Percentiles rank a stretch among this genome's conserved stretches.
Evolutionary conservation across 768 basidiomycete species (phyloP).

Genomic region (Suillus subaureus): DNA sequence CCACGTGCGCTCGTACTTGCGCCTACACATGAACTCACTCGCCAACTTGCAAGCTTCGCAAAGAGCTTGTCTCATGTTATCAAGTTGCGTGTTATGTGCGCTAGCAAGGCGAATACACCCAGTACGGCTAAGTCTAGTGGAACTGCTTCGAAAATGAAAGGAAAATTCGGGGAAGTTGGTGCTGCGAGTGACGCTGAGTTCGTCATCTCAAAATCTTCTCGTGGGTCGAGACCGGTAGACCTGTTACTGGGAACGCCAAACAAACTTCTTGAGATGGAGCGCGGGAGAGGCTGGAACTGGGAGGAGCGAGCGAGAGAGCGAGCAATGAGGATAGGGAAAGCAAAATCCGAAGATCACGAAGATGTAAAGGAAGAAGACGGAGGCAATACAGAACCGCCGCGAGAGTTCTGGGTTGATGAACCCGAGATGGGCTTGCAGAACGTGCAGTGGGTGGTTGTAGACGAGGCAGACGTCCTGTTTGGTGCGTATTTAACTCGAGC

Average conservation of each 20-base stretch:
- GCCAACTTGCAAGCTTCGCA: slow-evolving; percentile 75
- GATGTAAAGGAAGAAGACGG: slow-evolving; percentile 27
- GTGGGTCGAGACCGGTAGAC: slow-evolving; percentile 42
- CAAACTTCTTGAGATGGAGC: slow-evolving; percentile 62
- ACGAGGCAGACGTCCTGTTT: slow-evolving; percentile 90
- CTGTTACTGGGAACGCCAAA: slow-evolving; percentile 66
- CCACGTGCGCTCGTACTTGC: slow-evolving; percentile 83
- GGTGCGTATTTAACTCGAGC: slow-evolving; percentile 46
- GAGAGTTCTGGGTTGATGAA: slow-evolving; percentile 45
- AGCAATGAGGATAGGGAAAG: slow-evolving; percentile 26
- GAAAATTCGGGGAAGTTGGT: slow-evolving; percentile 27
- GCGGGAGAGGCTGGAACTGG: slow-evolving; percentile 57
- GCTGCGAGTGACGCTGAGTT: slow-evolving; percentile 24
- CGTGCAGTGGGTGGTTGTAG: slow-evolving; percentile 88
- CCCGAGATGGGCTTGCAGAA: slow-evolving; percentile 65
- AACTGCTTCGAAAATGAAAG: slow-evolving; percentile 55
- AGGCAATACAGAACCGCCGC: slow-evolving; percentile 15
- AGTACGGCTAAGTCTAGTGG: slow-evolving; percentile 27
- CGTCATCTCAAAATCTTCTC: slow-evolving; percentile 25
- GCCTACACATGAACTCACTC: slow-evolving; percentile 87
- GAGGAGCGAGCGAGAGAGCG: slow-evolving; percentile 31
- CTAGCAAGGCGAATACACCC: slow-evolving; percentile 58
- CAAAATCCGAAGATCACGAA: slow-evolving; percentile 31
- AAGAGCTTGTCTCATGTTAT: slow-evolving; percentile 74
- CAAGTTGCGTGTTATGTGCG: slow-evolving; percentile 76